A percentile compares a stretch with the other conserved stretches of the same genome.
phyloP scores from a whole-genome alignment of 208 protist species.

The Leishmania mexicana region DNA sequence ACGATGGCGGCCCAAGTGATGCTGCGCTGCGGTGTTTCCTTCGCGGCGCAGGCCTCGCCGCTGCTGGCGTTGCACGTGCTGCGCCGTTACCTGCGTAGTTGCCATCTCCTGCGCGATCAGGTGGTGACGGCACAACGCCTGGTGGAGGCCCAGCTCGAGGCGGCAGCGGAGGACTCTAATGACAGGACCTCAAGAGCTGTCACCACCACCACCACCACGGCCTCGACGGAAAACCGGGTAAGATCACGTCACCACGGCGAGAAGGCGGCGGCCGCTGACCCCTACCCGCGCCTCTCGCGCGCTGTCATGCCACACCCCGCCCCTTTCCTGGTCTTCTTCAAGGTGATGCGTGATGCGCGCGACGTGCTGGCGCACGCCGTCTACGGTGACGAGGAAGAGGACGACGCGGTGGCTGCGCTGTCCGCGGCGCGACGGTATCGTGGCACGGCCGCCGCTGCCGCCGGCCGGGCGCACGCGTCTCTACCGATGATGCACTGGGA shows the following conservation, averaged over 20 bases:
- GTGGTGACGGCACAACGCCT: conserved; percentile 21
- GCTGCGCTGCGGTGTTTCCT: conserved; percentile 67
- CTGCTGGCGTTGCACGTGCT: conserved; percentile 75
- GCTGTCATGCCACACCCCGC: conserved; percentile 55
- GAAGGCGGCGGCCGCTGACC: conserved; percentile 1
- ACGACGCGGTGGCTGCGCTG: neutral
- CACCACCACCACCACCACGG: neutral
- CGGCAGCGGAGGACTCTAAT: neutral
- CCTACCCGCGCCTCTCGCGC: conserved; percentile 15
- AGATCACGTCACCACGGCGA: neutral
- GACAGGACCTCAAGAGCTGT: neutral
- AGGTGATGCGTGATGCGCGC: conserved; percentile 70
- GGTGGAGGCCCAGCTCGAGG: conserved; percentile 27
- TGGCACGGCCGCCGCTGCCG: neutral
- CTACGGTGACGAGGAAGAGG: conserved; percentile 2
- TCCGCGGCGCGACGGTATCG: neutral
- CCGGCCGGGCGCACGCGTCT: conserved; percentile 12
- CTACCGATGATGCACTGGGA: conserved; percentile 88
- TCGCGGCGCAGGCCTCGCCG: conserved; percentile 65
- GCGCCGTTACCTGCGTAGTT: conserved; percentile 67
- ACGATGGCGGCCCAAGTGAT: conserved; percentile 58
- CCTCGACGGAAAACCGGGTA: neutral
- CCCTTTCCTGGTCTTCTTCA: conserved; percentile 81
- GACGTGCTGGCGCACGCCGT: conserved; percentile 48
- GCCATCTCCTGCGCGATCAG: conserved; percentile 50